These are phyloP conservation scores for Candida coleopterorum DNA, from an alignment of 805 yeast species.

Conservation along the genomic window DNA sequence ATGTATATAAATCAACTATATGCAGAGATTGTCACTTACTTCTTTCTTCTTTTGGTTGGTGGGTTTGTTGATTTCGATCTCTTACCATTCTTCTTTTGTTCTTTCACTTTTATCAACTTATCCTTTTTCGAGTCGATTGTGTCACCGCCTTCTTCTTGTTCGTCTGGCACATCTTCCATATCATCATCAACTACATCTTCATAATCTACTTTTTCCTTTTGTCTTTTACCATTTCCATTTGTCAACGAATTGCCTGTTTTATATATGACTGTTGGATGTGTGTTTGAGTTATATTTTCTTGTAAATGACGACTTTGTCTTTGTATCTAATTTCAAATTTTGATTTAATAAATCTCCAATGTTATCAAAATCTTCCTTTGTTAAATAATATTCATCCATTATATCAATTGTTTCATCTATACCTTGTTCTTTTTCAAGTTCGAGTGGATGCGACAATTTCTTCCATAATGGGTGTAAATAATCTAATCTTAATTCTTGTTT, in stretches of 20 bases:
- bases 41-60: slow-evolving; percentile 6
- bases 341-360: slow-evolving; percentile 78
- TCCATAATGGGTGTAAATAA: slow-evolving; percentile 62
- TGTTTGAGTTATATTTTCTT: slow-evolving; percentile 64
- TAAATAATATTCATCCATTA: slow-evolving; percentile 80
- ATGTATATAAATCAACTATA: not conserved
- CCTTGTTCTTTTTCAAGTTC: slow-evolving; percentile 54
- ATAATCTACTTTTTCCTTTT: slow-evolving; percentile 49
- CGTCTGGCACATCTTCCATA: slow-evolving; percentile 29
- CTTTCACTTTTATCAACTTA: slow-evolving; percentile 53
- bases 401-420: slow-evolving; percentile 56
- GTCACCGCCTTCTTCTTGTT: slow-evolving; percentile 41
- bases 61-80: slow-evolving; percentile 3
- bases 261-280: slow-evolving; percentile 85
- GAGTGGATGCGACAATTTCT: slow-evolving; percentile 57
- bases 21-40: not conserved
- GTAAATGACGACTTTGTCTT: slow-evolving; percentile 85
- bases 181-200: slow-evolving; percentile 72
- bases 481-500: slow-evolving; percentile 70
- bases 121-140: slow-evolving; percentile 54
- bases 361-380: slow-evolving; percentile 92
- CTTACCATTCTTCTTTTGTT: slow-evolving; percentile 30
- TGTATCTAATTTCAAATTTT: slow-evolving; percentile 47
- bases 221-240: slow-evolving; percentile 15
- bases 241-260: slow-evolving; percentile 61